A percentile compares a stretch with the other conserved stretches of the same genome.
Evolutionary conservation across 169 alveolate species (phyloP).

Genomic region (Fabrea salina): DNA sequence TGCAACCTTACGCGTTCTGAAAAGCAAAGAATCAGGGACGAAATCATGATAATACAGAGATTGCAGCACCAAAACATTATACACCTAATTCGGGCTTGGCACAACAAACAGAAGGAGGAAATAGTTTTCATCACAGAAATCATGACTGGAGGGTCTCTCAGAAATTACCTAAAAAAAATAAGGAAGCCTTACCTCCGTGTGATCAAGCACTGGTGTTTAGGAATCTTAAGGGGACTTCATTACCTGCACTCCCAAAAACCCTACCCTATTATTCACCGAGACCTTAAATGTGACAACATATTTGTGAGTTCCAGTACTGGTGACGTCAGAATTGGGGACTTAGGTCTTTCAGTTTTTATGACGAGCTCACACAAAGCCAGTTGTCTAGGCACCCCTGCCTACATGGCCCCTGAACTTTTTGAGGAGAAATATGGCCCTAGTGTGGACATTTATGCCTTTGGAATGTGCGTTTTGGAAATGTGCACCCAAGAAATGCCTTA

Average conservation of each 20-base stretch:
- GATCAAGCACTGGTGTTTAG: conserved; percentile 77
- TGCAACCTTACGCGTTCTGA: conserved; percentile 53
- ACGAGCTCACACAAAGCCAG: conserved; percentile 11
- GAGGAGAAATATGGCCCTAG: conserved; percentile 74
- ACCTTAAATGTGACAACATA: background rate
- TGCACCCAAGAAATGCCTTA: conserved; percentile 77
- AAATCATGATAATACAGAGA: conserved; percentile 75
- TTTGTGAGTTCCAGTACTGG: conserved; percentile 53
- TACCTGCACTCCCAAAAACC: conserved; percentile 26
- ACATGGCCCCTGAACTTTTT: conserved; percentile 38
- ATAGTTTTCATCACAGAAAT: conserved; percentile 77
- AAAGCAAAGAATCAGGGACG: conserved; percentile 69
- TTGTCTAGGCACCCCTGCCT: conserved; percentile 42
- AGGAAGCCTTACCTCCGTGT: conserved; percentile 72
- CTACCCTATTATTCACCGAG: conserved; percentile 34
- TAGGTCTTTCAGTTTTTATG: background rate
- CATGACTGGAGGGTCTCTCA: conserved; percentile 73
- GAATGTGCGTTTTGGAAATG: conserved; percentile 87
- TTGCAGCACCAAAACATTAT: conserved; percentile 82
- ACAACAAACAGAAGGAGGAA: conserved; percentile 33
- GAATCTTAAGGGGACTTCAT: conserved; percentile 76
- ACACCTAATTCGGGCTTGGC: conserved; percentile 74
- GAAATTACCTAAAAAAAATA: conserved; percentile 53
- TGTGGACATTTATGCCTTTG: conserved; percentile 88
- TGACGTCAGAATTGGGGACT: conserved; percentile 85